These are phyloP conservation scores for Botrytis fabae DNA, from an alignment of 2,329 filamentous ascomycete species.

Conservation along the genomic window DNA sequence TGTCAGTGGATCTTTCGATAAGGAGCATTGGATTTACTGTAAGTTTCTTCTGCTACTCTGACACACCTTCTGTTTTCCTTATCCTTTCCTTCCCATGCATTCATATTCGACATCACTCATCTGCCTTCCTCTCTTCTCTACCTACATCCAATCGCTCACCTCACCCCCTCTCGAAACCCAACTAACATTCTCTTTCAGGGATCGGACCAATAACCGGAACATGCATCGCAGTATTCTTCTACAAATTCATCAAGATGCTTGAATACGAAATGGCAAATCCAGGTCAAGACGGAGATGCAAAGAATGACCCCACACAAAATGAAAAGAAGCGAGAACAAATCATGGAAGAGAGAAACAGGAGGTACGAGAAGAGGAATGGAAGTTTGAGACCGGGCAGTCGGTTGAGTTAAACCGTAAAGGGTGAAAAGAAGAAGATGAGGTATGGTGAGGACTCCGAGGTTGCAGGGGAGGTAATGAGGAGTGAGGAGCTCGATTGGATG, in stretches of 20 bases:
- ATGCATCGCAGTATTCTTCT: conserved; percentile 50
- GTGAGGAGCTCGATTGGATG: not conserved
- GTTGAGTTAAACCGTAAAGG: not conserved
- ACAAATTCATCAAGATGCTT: conserved; percentile 51
- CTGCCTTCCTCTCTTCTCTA: not conserved
- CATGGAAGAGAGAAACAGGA: conserved; percentile 12
- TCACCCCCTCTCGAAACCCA: not conserved
- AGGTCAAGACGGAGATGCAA: conserved; percentile 36
- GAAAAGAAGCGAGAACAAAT: conserved; percentile 11
- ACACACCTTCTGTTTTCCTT: not conserved
- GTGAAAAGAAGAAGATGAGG: not conserved
- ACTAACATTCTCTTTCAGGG: conserved; percentile 34
- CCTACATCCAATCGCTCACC: no score
- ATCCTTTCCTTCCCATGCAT: not conserved
- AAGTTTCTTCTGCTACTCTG: not conserved
- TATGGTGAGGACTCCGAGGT: not conserved
- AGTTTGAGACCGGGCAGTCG: conserved; percentile 3
- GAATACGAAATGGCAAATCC: conserved; percentile 51
- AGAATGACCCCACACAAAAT: conserved; percentile 24
- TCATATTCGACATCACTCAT: not conserved
- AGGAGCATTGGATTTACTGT: conserved; percentile 51
- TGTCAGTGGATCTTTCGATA: conserved; percentile 45
- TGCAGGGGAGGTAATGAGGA: not conserved
- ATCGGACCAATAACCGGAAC: conserved; percentile 53
- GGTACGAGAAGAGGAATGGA: conserved; percentile 11